Evolutionary conservation across 495 filamentous ascomycete genomes (phyloP).

Genomic region (Penicillium fimorum): DNA sequence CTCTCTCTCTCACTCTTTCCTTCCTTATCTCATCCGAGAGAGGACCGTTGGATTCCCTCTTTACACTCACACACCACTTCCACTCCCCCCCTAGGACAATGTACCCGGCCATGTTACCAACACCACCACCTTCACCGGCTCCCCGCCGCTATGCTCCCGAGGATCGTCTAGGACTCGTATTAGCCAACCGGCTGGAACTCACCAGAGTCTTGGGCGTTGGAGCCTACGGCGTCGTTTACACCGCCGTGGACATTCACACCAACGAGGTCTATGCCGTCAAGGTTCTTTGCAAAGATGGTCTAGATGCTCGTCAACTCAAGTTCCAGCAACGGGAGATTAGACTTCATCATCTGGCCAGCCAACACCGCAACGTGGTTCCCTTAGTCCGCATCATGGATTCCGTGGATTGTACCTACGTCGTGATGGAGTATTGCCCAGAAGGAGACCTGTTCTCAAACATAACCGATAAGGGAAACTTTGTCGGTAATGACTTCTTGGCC

Average conservation of each 20-base stretch:
- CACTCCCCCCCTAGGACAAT: constrained; percentile 35
- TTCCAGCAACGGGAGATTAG: constrained; percentile 94
- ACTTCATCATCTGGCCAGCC: constrained; percentile 83
- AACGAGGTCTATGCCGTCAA: constrained; percentile 90
- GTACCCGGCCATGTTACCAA: constrained; percentile 56
- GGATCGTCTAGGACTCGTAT: constrained; percentile 80
- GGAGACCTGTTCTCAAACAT: constrained; percentile 97
- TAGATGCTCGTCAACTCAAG: constrained; percentile 81
- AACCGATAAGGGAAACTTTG: constrained; percentile 88
- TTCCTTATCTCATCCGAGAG: constrained; percentile 3
- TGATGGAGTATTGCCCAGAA: constrained; percentile 96
- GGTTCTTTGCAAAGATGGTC: constrained; percentile 85
- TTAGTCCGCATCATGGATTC: constrained; percentile 92
- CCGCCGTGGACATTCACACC: constrained; percentile 83
- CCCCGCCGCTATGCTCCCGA: constrained; percentile 63
- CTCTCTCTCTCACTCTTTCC: constrained; percentile 1
- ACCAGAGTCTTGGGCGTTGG: constrained; percentile 86
- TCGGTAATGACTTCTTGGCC: constrained; percentile 87
- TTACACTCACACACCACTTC: constrained; percentile 14
- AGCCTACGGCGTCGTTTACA: constrained; percentile 96
- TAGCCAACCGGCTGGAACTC: constrained; percentile 80
- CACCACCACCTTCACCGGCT: constrained; percentile 57
- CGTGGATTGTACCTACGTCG: constrained; percentile 90
- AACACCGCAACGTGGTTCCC: constrained; percentile 90
- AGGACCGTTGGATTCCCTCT: constrained; percentile 20